phyloP scores from a whole-genome alignment of 192 early-diverging fungal species.

The Rhizophagus clarus region DNA sequence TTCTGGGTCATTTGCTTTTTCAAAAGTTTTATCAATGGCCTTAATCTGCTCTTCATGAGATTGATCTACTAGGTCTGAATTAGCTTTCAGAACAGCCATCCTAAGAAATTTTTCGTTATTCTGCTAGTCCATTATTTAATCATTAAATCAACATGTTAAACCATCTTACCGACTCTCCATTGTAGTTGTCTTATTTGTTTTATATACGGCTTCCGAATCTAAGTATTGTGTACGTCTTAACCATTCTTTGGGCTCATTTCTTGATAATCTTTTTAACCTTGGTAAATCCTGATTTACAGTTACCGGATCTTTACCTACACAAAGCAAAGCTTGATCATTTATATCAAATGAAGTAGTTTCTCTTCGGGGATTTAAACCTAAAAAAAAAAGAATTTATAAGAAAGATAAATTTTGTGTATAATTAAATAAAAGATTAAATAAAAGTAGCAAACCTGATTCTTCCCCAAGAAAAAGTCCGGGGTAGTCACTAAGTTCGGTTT shows the following conservation, averaged over 20 bases:
- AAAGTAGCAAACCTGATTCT: background rate
- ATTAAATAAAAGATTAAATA: too few relatives aligned
- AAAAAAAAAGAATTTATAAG: background rate
- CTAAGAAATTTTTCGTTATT: background rate
- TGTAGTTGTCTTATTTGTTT: background rate
- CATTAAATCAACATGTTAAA: background rate
- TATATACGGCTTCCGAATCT: background rate
- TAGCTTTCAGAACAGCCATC: background rate
- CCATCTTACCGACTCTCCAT: constrained; percentile 20
- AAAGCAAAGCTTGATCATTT: background rate
- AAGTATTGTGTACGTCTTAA: constrained; percentile 18
- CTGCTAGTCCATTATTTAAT: background rate
- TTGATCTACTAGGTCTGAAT: background rate
- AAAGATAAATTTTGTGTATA: background rate
- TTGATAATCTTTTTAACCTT: background rate
- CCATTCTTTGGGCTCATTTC: constrained; percentile 13
- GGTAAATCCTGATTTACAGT: background rate
- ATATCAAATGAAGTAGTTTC: constrained; percentile 5
- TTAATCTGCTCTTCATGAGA: constrained; percentile 5
- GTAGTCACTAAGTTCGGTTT: constrained; percentile 1
- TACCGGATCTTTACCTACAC: background rate
- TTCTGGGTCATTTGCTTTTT: constrained; percentile 13
- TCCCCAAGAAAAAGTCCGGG: constrained; percentile 15
- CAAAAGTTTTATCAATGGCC: constrained; percentile 5
- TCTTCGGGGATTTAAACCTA: constrained; percentile 1